Evolutionary conservation across 345 rosid species (phyloP).

Genomic region (Nephelium lappaceum): DNA sequence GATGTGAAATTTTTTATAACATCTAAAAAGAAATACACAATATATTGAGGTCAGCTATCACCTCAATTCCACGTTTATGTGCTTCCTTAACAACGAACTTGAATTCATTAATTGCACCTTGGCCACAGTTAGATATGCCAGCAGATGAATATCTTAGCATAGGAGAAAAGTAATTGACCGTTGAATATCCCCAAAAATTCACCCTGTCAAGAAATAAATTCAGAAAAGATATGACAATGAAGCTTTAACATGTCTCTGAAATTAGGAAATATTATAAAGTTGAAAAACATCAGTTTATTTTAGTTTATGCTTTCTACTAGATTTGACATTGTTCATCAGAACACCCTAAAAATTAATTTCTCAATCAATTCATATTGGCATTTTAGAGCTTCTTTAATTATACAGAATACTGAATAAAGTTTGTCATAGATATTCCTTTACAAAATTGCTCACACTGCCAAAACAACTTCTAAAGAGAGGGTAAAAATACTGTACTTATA

Average conservation of each 20-base stretch:
- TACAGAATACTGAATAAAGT: constrained; percentile 1
- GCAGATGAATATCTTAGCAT: constrained; percentile 88
- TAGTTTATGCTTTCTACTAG: neutral
- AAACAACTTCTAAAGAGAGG: constrained; percentile 16
- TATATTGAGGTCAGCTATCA: constrained; percentile 32
- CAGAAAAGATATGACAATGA: constrained; percentile 22
- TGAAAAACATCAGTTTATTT: neutral
- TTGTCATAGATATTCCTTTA: constrained; percentile 1
- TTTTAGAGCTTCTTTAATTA: constrained; percentile 11
- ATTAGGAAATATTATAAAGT: neutral
- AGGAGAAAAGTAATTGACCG: constrained; percentile 86
- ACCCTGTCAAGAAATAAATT: constrained; percentile 54
- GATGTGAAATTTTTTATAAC: constrained; percentile 21
- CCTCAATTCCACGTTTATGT: constrained; percentile 97
- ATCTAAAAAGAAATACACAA: constrained; percentile 8
- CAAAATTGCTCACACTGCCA: constrained; percentile 7
- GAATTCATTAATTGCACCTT: constrained; percentile 82
- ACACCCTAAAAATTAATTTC: neutral
- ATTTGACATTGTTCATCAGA: neutral
- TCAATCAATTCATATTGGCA: neutral
- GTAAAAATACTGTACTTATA: constrained; percentile 59
- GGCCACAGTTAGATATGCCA: constrained; percentile 57
- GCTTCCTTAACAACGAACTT: constrained; percentile 86
- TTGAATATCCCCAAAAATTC: constrained; percentile 98
- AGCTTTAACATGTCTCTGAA: neutral